Evolutionary conservation across 2,329 filamentous ascomycete genomes (phyloP).

Genomic region (Teratosphaeria destructans): DNA sequence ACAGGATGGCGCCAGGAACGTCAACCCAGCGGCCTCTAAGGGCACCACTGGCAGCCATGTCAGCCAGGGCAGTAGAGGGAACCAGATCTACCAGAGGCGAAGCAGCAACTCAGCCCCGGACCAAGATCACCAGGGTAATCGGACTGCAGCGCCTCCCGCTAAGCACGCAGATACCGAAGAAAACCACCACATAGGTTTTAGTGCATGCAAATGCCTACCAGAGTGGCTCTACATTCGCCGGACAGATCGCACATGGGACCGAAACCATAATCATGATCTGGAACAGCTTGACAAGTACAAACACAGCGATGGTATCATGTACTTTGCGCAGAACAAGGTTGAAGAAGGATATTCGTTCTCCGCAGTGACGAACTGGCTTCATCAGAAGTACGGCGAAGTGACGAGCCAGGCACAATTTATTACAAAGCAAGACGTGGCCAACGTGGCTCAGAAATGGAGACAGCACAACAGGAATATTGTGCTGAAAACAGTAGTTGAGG

Average conservation of each 20-base stretch:
- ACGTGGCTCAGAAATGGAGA: conserved; percentile 11
- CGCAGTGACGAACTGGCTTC: conserved; percentile 11
- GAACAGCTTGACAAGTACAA: conserved; percentile 14
- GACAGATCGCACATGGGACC: conserved; percentile 1
- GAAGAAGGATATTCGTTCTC: conserved; percentile 14
- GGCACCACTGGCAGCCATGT: background rate
- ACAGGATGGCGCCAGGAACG: background rate
- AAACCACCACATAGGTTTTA: conserved; percentile 6
- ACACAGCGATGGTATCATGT: conserved; percentile 12
- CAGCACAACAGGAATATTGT: conserved; percentile 10
- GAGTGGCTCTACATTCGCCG: conserved; percentile 14
- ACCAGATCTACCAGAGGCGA: background rate
- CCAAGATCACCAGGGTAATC: background rate
- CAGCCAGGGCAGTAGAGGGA: background rate
- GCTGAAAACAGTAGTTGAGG: conserved; percentile 8
- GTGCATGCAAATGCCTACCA: conserved; percentile 13
- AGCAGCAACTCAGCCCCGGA: background rate
- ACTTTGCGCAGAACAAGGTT: conserved; percentile 12
- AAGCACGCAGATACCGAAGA: conserved; percentile 10
- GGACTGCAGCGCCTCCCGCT: background rate
- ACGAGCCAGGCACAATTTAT: conserved; percentile 10
- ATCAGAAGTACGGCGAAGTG: conserved; percentile 8
- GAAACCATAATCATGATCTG: conserved; percentile 8
- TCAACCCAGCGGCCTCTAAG: background rate
- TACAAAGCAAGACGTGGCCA: conserved; percentile 12